phyloP scores from a whole-genome alignment of 805 yeast genomes.

The Candida endomychidarum region DNA sequence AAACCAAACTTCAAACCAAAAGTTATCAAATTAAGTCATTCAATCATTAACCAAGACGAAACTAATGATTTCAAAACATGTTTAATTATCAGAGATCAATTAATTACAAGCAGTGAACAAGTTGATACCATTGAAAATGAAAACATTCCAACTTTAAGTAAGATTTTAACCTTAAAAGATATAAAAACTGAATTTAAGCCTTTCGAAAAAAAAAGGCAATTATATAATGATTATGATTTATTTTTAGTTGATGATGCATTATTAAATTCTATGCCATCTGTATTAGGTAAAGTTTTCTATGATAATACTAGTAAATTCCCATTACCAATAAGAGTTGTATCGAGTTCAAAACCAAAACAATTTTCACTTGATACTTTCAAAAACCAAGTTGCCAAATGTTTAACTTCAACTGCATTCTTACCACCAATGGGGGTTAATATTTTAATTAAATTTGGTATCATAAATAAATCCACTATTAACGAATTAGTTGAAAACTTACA shows the following conservation, averaged over 20 bases:
- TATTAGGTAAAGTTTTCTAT: conserved; percentile 79
- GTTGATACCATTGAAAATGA: conserved; percentile 48
- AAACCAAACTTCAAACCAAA: conserved; percentile 61
- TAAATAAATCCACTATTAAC: conserved; percentile 34
- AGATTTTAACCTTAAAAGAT: conserved; percentile 69
- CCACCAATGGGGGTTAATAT: conserved; percentile 75
- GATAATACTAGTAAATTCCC: conserved; percentile 58
- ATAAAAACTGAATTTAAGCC: conserved; percentile 83
- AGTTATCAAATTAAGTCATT: conserved; percentile 45
- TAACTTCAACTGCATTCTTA: conserved; percentile 57
- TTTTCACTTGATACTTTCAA: conserved; percentile 51
- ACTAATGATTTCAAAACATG: conserved; percentile 55
- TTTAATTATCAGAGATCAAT: conserved; percentile 65
- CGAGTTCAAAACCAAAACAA: conserved; percentile 32
- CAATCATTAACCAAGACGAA: conserved; percentile 35
- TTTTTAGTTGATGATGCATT: conserved; percentile 85
- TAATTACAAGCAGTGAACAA: conserved; percentile 43
- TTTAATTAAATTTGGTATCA: conserved; percentile 65
- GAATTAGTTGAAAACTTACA: conserved; percentile 59
- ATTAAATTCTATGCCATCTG: conserved; percentile 74
- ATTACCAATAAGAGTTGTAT: conserved; percentile 27
- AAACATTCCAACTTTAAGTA: conserved; percentile 44
- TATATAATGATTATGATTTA: conserved; percentile 65
- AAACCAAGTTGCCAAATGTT: conserved; percentile 58
- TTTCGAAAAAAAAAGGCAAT: conserved; percentile 83